A percentile compares a stretch with the other conserved stretches of the same genome.
phyloP scores from a whole-genome alignment of 805 yeast species.

The Groenewaldozyma tartarivorans region DNA sequence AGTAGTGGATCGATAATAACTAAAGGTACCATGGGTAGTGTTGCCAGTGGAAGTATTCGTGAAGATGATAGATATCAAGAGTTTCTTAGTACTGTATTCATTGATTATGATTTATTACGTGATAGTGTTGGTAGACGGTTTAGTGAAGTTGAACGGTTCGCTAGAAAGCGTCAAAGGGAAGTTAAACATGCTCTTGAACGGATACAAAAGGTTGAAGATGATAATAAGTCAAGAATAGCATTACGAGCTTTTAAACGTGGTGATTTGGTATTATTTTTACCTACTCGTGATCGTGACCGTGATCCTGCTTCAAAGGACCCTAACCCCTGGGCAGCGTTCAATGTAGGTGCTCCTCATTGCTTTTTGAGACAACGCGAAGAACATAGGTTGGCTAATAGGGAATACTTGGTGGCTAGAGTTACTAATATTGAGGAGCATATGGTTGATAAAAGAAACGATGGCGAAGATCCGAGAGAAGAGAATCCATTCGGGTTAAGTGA shows the following conservation, averaged over 20 bases:
- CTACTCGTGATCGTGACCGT: slow-evolving; percentile 42
- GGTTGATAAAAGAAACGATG: slow-evolving; percentile 25
- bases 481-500: slow-evolving; percentile 54
- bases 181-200: slow-evolving; percentile 39
- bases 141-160: slow-evolving; percentile 81
- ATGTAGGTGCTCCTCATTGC: slow-evolving; percentile 79
- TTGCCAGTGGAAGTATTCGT: slow-evolving; percentile 4
- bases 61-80: slow-evolving; percentile 16
- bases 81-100: slow-evolving; percentile 24
- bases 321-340: slow-evolving; percentile 89
- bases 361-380: slow-evolving; percentile 47
- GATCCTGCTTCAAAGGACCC: slow-evolving; percentile 26
- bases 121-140: slow-evolving; percentile 61
- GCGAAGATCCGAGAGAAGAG: slow-evolving; percentile 32
- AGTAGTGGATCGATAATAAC: too few relatives aligned
- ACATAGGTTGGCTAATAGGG: slow-evolving; percentile 36
- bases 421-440: slow-evolving; percentile 43
- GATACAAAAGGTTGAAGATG: slow-evolving; percentile 22
- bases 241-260: slow-evolving; percentile 57
- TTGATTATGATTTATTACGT: slow-evolving; percentile 31
- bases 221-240: slow-evolving; percentile 45
- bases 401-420: slow-evolving; percentile 78
- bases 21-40: too few relatives aligned
- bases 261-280: slow-evolving; percentile 78
- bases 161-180: slow-evolving; percentile 74